These are phyloP conservation scores for Leccinum fibrillosum DNA, from an alignment of 768 basidiomycete species.

Conservation along the genomic window DNA sequence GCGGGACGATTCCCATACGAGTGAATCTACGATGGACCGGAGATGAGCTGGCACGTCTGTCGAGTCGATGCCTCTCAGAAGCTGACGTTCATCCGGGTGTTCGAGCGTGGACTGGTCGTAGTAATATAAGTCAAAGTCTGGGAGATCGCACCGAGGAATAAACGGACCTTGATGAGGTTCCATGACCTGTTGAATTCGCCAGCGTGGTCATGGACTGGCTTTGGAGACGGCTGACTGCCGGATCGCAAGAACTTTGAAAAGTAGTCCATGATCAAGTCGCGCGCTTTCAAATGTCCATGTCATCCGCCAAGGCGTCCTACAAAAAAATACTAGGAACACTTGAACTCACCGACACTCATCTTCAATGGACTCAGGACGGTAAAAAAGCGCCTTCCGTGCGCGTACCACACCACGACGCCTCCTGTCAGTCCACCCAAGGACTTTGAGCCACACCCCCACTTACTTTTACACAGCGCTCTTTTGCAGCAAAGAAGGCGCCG, in stretches of 20 bases:
- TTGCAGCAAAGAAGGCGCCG: slow-evolving; percentile 79
- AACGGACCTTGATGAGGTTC: slow-evolving; percentile 63
- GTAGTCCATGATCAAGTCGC: slow-evolving; percentile 60
- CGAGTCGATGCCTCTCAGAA: slow-evolving; percentile 73
- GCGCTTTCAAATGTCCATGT: slow-evolving; percentile 13
- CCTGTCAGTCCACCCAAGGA: slow-evolving; percentile 41
- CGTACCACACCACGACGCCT: slow-evolving; percentile 55
- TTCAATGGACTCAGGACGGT: slow-evolving; percentile 80
- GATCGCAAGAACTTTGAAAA: slow-evolving; percentile 73
- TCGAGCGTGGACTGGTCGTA: slow-evolving; percentile 67
- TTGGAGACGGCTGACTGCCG: slow-evolving; percentile 42
- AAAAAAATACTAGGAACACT: slow-evolving; percentile 78
- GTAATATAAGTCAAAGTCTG: slow-evolving; percentile 5
- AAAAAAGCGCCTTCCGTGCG: slow-evolving; percentile 61
- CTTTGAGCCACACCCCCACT: slow-evolving; percentile 2
- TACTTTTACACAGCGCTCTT: slow-evolving; percentile 57
- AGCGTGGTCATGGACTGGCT: slow-evolving; percentile 59
- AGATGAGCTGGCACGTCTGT: slow-evolving; percentile 80
- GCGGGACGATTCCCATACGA: slow-evolving; percentile 82
- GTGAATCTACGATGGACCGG: slow-evolving; percentile 76
- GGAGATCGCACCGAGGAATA: not conserved
- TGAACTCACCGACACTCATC: slow-evolving; percentile 65
- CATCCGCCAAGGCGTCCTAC: slow-evolving; percentile 16
- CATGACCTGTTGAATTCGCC: slow-evolving; percentile 76
- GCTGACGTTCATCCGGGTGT: slow-evolving; percentile 86